Base-by-base conservation (phyloP, 768 basidiomycete genomes). In the Obba rivulosa region DNA sequence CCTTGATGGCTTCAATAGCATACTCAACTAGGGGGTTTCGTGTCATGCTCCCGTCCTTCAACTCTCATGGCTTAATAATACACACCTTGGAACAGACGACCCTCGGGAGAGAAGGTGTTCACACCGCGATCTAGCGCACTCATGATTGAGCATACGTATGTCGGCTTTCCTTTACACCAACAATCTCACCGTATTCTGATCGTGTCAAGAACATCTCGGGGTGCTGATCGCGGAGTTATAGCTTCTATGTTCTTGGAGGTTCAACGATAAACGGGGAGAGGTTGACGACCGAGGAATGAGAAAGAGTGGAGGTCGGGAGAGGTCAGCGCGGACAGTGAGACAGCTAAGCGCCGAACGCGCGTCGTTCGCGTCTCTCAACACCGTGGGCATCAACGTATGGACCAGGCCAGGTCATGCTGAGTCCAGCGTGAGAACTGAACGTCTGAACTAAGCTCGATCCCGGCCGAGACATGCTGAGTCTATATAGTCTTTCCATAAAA, bases 1-100 rank as follows among this genome's bases (percentile, higher is more conserved):
- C 93, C 71, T 96, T 98, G 69, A 99, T 99, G 8, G 96, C 96
- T 63, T 99, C 96, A 66, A 98, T 99, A 43, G 96, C 96, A 76
- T 98, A 98, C 70, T 99, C 96, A 69, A 99, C 96, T 97, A 58
- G 2, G 25, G 21, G n/a, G n/a, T 34, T 11, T 48, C 38, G 25
- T n/a, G n/a, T n/a, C n/a, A n/a, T n/a, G n/a, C n/a, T n/a, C n/a
- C n/a, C n/a, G n/a, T n/a, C n/a, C n/a, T n/a, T n/a, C n/a, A n/a
- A n/a, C n/a, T n/a, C n/a, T n/a, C n/a, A n/a, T n/a, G n/a, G n/a
- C n/a, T n/a, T n/a, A n/a, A n/a, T n/a, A 11, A 24, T 17, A 8
- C 28, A 41, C 55, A 94, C 95, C 95, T 83, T 99, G 95, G 73
- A 97, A 99, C 53, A 99, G 72, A 63, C 95, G 93, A 37, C 95